Percentiles rank a stretch among this genome's conserved stretches.
phyloP scores from a whole-genome alignment of 2,329 filamentous ascomycete species.

The Sporothrix pseudoabietina region DNA sequence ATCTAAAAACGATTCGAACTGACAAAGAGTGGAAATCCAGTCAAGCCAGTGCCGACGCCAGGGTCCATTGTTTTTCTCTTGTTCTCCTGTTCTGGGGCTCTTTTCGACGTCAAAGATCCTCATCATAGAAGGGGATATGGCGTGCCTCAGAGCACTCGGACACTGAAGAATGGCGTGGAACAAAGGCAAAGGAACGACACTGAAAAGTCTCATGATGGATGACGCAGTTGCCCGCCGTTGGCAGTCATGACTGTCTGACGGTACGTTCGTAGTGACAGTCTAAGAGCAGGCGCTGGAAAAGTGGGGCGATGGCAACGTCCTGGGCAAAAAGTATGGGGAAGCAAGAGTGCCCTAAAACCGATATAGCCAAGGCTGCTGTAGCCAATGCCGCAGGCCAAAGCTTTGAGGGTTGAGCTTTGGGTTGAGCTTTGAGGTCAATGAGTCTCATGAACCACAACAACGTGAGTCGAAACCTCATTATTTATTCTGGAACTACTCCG shows the following conservation, averaged over 20 bases:
- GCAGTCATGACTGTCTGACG: slow-evolving; percentile 8
- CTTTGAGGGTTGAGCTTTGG: background rate
- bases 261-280: background rate
- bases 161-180: slow-evolving; percentile 3
- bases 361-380: background rate
- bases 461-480: background rate
- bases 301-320: background rate
- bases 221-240: slow-evolving; percentile 14
- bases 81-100: background rate
- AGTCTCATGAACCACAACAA: background rate
- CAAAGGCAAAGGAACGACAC: background rate
- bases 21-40: background rate
- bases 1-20: background rate
- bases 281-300: background rate
- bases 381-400: background rate
- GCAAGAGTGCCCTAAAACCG: background rate
- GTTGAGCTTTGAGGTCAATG: background rate
- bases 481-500: too few relatives aligned
- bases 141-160: background rate
- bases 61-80: background rate
- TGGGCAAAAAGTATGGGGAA: slow-evolving; percentile 11
- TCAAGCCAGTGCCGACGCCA: background rate
- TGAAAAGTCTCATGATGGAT: slow-evolving; percentile 24
- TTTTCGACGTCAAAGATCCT: background rate
- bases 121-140: background rate